Evolutionary conservation across 31 red algal species (phyloP), one percentile per base, ranked within the genome.

Genomic region (Bonnemaisonia californica): DNA sequence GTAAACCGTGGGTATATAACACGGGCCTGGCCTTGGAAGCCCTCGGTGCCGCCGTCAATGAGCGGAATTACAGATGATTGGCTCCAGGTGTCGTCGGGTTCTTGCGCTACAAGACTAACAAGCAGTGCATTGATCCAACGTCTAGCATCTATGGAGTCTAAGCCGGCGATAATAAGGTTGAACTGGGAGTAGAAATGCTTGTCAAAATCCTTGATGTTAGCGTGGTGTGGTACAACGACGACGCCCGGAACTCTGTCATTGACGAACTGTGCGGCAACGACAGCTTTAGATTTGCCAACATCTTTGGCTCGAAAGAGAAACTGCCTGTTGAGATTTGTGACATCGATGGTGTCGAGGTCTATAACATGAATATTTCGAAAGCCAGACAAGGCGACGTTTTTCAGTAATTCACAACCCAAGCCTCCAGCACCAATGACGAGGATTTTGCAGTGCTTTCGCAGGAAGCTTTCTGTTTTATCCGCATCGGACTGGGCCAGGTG

Each of bases 241-340:
- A 57, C 59, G 9, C 78, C 82, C 7, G 82, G 88, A 3, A 98
- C 77, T 21, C 71, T 64, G 26, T 56, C 57, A 63, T 85, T 88
- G 41, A 94, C 77, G 73, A 81, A 98, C 28, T 34, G 39, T 16
- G 89, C 92, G 35, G 93, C 97, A 16, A 93, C 97, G 1, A 57
- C 16, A 26, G 92, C 90, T 59, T 99, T 99, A 29, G 85, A 76
- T 69, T 95, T 86, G 26, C 97, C 97, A 4, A 99, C 88, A 41
- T 99, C 92, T 19, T 63, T 66, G 3, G 85, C 48, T 3, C 86
- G 81, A 59, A 99, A 99, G 3, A 99, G 79, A 77, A 99, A 99
- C 76, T 99, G 97, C 34, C 97, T 62, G 81, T 99, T 99, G 55
- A 99, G 93, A 61, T 99, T 99, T 22, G 97, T 94, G 26, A 93